phyloP scores from a whole-genome alignment of 345 rosid species.

The Gossypium ekmanianum region DNA sequence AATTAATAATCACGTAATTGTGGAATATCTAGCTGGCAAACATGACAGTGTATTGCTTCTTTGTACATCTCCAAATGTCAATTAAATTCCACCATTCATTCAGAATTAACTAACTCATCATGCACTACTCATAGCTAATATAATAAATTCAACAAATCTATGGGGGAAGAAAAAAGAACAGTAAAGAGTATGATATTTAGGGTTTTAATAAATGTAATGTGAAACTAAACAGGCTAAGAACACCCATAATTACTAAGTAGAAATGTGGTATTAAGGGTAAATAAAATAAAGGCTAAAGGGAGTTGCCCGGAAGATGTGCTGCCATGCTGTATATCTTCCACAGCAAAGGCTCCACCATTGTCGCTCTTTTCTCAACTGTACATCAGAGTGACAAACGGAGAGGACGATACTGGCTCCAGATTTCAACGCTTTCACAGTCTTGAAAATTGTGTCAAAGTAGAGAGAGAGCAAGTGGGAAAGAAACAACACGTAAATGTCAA shows the following conservation, averaged over 20 bases:
- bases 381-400: slow-evolving; percentile 82
- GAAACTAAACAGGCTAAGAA: not conserved
- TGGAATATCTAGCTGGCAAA: slow-evolving; percentile 1
- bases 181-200: not conserved
- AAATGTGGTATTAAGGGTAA: not conserved
- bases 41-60: slow-evolving; percentile 1
- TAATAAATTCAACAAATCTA: not conserved
- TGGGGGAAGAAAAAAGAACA: not conserved
- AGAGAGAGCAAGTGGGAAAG: slow-evolving; percentile 31
- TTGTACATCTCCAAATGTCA: slow-evolving; percentile 3
- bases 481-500: slow-evolving; percentile 67
- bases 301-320: slow-evolving; percentile 51
- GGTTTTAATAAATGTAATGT: too few relatives aligned
- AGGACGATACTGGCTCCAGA: slow-evolving; percentile 82
- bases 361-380: slow-evolving; percentile 10
- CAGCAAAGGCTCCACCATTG: slow-evolving; percentile 15
- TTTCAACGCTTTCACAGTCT: slow-evolving; percentile 62
- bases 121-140: not conserved
- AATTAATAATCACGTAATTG: slow-evolving; percentile 10
- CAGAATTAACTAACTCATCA: not conserved
- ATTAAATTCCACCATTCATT: slow-evolving; percentile 11
- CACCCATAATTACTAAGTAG: too few relatives aligned
- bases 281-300: slow-evolving; percentile 6
- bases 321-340: slow-evolving; percentile 23
- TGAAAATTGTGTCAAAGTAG: slow-evolving; percentile 56